Conservation (phyloP, 2,329 filamentous ascomycete species). For the Fusarium sp. region DNA sequence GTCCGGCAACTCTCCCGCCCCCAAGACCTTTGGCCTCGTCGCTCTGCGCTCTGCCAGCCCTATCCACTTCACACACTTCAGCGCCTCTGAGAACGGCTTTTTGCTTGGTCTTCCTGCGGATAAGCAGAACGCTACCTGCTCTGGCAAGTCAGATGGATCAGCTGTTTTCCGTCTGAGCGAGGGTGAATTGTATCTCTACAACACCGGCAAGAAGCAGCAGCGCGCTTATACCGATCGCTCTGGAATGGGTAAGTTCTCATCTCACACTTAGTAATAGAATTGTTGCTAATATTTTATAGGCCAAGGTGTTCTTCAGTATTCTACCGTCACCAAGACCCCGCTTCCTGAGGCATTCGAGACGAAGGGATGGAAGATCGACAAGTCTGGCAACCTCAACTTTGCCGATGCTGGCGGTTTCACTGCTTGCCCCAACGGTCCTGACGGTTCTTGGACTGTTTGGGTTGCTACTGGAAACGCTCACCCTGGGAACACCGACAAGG, state of each 20-base stretch:
- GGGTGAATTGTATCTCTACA: constrained; percentile 58
- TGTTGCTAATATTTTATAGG: constrained; percentile 44
- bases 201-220: constrained; percentile 53
- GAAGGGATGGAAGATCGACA: constrained; percentile 57
- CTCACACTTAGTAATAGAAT: fast-evolving
- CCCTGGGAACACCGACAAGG: constrained; percentile 48
- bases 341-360: constrained; percentile 54
- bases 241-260: constrained; percentile 60
- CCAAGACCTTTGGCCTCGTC: constrained; percentile 55
- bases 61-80: constrained; percentile 57
- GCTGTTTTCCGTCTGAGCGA: constrained; percentile 60
- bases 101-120: constrained; percentile 50
- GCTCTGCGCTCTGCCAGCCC: constrained; percentile 58
- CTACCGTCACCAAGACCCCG: constrained; percentile 47
- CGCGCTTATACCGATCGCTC: constrained; percentile 64
- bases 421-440: constrained; percentile 59
- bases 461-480: constrained; percentile 41
- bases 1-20: neutral
- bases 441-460: constrained; percentile 55
- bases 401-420: constrained; percentile 47
- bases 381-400: constrained; percentile 32
- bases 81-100: constrained; percentile 56
- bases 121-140: constrained; percentile 60
- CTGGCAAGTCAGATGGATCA: constrained; percentile 46
- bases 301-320: constrained; percentile 63